phyloP scores from a whole-genome alignment of 2,329 filamentous ascomycete genomes.

The Akanthomyces uredinophilus region DNA sequence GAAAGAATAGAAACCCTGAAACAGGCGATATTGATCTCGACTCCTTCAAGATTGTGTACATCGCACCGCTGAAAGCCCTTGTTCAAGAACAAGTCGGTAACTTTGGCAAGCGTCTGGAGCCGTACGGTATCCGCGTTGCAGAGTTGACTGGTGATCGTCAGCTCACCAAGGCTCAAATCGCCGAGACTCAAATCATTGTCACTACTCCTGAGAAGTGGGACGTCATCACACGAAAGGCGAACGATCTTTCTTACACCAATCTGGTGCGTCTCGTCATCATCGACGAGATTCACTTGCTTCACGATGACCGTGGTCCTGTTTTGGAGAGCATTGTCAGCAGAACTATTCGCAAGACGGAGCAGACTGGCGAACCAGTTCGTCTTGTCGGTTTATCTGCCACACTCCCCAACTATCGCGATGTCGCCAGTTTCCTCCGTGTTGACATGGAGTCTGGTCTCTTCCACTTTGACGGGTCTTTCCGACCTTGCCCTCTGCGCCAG shows the following conservation, averaged over 20 bases:
- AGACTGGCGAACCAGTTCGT: constrained; percentile 88
- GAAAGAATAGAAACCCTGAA: constrained; percentile 82
- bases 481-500: constrained; percentile 90
- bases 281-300: constrained; percentile 94
- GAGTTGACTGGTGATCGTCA: constrained; percentile 96
- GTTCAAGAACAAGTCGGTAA: constrained; percentile 98
- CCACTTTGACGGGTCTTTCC: constrained; percentile 91
- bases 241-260: constrained; percentile 93
- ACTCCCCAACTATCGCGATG: constrained; percentile 92
- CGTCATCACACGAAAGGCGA: constrained; percentile 96
- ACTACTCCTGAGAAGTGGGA: constrained; percentile 99
- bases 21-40: constrained; percentile 95
- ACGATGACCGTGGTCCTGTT: constrained; percentile 95
- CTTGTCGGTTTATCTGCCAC: constrained; percentile 92
- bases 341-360: constrained; percentile 87
- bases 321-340: constrained; percentile 94
- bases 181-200: constrained; percentile 96
- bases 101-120: constrained; percentile 84
- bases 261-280: constrained; percentile 95
- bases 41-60: constrained; percentile 97
- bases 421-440: constrained; percentile 89
- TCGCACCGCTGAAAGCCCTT: constrained; percentile 89
- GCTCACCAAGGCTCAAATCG: constrained; percentile 96
- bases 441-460: constrained; percentile 82
- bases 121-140: constrained; percentile 88